Evolutionary conservation across 1,139 yeast species (phyloP).

Genomic region (Kazachstania sp.): DNA sequence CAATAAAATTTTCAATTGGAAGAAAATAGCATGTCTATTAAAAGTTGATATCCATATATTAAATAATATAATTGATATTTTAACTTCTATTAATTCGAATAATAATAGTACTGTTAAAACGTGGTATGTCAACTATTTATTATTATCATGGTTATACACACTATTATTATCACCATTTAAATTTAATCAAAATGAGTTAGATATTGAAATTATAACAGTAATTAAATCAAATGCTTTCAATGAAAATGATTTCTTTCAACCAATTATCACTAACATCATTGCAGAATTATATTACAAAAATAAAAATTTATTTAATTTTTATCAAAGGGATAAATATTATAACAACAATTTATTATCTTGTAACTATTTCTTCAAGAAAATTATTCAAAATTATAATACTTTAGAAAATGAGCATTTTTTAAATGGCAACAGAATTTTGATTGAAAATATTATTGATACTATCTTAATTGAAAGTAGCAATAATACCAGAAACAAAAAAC

Average conservation of each 20-base stretch:
- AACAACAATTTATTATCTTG: slow-evolving; percentile 11
- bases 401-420: not conserved
- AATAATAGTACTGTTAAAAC: slow-evolving; percentile 9
- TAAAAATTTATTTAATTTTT: slow-evolving; percentile 12
- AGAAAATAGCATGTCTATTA: slow-evolving; percentile 49
- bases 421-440: not conserved
- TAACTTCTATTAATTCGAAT: not conserved
- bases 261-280: slow-evolving; percentile 24
- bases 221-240: slow-evolving; percentile 24
- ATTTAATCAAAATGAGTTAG: slow-evolving; percentile 35
- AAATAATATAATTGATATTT: slow-evolving; percentile 31
- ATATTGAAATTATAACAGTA: slow-evolving; percentile 34
- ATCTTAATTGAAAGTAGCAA: not conserved
- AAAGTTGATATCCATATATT: slow-evolving; percentile 51
- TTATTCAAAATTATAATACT: not conserved
- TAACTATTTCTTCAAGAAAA: slow-evolving; percentile 12
- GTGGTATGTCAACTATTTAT: slow-evolving; percentile 53
- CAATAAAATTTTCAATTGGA: slow-evolving; percentile 59
- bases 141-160: slow-evolving; percentile 68
- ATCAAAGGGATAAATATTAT: not conserved
- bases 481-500: not conserved
- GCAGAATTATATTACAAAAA: slow-evolving; percentile 28
- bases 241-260: slow-evolving; percentile 40
- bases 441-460: not conserved
- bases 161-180: slow-evolving; percentile 66